phyloP scores from a whole-genome alignment of 805 yeast genomes.

The Zygotorulaspora danielsina region DNA sequence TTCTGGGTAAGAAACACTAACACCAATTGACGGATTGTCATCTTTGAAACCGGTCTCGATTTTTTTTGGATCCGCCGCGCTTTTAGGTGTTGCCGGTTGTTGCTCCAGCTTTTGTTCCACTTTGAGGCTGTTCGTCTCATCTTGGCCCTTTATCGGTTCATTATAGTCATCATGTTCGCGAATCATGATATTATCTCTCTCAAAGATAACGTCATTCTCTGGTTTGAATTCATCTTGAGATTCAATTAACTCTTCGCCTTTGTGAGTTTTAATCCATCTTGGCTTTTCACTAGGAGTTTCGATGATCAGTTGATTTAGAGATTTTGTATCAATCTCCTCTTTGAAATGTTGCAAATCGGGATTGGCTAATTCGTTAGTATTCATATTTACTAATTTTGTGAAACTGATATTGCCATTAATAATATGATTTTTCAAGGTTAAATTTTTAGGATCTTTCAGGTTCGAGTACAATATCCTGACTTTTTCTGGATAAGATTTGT shows the following conservation, averaged over 20 bases:
- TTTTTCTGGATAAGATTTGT: conserved; percentile 53
- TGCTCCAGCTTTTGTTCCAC: background rate
- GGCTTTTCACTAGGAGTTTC: conserved; percentile 53
- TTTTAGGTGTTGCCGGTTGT: background rate
- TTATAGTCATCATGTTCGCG: conserved; percentile 1
- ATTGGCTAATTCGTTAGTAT: conserved; percentile 72
- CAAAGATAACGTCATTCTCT: conserved; percentile 32
- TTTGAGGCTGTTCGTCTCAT: background rate
- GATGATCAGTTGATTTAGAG: conserved; percentile 63
- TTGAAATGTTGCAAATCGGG: conserved; percentile 70
- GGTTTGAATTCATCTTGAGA: conserved; percentile 37
- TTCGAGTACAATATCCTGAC: conserved; percentile 63
- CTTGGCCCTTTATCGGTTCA: background rate
- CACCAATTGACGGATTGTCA: background rate
- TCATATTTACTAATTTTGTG: conserved; percentile 55
- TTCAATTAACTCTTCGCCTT: conserved; percentile 82
- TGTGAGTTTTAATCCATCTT: conserved; percentile 73
- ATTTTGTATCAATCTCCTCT: conserved; percentile 63
- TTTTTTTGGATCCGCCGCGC: background rate
- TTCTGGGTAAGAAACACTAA: conserved; percentile 16
- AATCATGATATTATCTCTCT: conserved; percentile 22
- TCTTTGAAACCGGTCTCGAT: background rate
- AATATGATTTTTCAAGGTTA: conserved; percentile 53
- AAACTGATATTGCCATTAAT: conserved; percentile 51
- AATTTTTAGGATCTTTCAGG: conserved; percentile 53